Percentiles rank a stretch among this genome's conserved stretches.
Evolutionary conservation across 202 grass and related monocot genomes (phyloP).

Genomic region (Carex arenaria): DNA sequence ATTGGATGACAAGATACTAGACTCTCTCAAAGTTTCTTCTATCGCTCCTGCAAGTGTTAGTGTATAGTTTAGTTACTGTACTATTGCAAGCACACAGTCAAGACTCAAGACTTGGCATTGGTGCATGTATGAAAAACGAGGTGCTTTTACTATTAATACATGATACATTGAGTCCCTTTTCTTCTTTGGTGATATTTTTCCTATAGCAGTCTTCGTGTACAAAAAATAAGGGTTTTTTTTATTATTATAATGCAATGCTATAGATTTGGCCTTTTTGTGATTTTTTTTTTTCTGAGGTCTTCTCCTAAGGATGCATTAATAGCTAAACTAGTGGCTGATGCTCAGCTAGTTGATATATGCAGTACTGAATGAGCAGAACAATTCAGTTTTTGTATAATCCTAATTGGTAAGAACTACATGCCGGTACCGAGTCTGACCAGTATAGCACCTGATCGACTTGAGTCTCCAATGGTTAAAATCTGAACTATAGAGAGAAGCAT

Average conservation of each 20-base stretch:
- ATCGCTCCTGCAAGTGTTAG: not conserved
- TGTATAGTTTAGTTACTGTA: not conserved
- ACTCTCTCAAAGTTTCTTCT: constrained; percentile 25
- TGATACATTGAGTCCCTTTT: not conserved
- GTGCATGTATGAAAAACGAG: not conserved
- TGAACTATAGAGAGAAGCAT: not conserved
- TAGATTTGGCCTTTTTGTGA: not conserved
- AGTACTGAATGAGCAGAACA: not conserved
- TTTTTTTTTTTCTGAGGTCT: not conserved
- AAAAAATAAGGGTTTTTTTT: not conserved
- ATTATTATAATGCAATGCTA: not conserved
- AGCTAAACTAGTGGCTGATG: not conserved
- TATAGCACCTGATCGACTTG: not conserved
- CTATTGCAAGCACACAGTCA: not conserved
- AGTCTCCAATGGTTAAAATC: not conserved
- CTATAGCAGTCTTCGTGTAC: not conserved
- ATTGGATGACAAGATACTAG: constrained; percentile 72
- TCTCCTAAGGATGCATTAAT: not conserved
- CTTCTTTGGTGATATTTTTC: not conserved
- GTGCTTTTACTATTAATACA: not conserved
- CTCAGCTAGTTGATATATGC: not conserved
- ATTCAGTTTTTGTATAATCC: not conserved
- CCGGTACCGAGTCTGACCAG: not conserved
- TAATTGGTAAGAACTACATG: not conserved
- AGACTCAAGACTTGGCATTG: not conserved